Evolutionary conservation across 1,139 yeast species (phyloP), one percentile per base, ranked within the genome.

Genomic region (Candida sanyaensis): DNA sequence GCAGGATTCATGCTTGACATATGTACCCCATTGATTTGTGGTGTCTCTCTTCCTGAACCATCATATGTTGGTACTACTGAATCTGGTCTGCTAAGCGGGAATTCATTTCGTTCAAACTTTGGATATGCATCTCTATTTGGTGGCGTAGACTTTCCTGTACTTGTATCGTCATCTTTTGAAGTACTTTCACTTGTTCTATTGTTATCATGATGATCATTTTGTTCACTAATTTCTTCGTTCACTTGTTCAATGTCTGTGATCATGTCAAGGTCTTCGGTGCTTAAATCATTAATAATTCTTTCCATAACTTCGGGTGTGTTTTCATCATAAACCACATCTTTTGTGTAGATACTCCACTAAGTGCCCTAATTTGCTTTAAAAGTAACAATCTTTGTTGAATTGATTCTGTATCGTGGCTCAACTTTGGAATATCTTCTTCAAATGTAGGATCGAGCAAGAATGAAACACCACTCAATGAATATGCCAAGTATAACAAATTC

Each of bases 401-500:
- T 1, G 77, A 60, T 50, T 73, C 75, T 9, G 63, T 57, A 31
- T 59, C 61, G 50, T 68, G 73, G 37, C 60, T 63, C 44, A 73
- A 58, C 36, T 69, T 69, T 0, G 79, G 78, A 31, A 74, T 73
- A 48, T 74, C 76, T 47, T 75, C 79, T 44, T 74, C 76, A 50
- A 73, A 76, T 0, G 76, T 72, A 0, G 96, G 92, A 61, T 91
- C 97, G 57, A 89, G 80, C 42, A 92, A 67, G 46, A 80, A 75
- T 23, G 96, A 79, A n/a, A 83, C 73, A 24, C 97, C 97, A 45
- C 96, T 83, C 2, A 87, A 60, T 0, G 83, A 71, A 48, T 84
- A 83, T 0, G 88, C 77, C 47, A 88, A 62, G 49, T 78, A 80
- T 41, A 84, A 66, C 54, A 87, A 68, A 55, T 79, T 77, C 57